A percentile compares a stretch with the other conserved stretches of the same genome.
These are phyloP conservation scores for Fagopyrum tataricum DNA, from an alignment of 148 eudicot genomes.

Conservation along the genomic window DNA sequence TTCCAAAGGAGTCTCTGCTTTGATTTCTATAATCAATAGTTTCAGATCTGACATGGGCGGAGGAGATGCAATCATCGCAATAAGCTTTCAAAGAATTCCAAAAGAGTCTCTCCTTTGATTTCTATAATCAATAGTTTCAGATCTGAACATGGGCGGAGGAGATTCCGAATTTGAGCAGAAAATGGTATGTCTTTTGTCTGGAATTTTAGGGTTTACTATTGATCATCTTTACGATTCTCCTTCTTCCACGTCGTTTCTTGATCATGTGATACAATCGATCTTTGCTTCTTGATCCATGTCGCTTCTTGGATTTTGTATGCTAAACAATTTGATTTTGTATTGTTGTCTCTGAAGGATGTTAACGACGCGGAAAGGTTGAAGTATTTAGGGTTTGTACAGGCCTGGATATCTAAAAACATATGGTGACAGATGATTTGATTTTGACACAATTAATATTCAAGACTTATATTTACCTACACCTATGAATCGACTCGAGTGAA, in stretches of 20 bases:
- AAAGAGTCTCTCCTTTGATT: not conserved
- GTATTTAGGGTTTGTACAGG: constrained; percentile 75
- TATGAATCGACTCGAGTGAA: too few relatives aligned
- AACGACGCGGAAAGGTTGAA: constrained; percentile 57
- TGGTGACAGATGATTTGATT: too few relatives aligned
- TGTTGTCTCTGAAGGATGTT: constrained; percentile 24
- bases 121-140: not conserved
- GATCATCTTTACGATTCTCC: not conserved
- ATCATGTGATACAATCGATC: not conserved
- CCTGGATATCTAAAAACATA: too few relatives aligned
- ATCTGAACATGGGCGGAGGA: constrained; percentile 3
- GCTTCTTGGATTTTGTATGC: too few relatives aligned
- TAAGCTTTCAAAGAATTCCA: too few relatives aligned
- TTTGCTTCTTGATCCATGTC: too few relatives aligned
- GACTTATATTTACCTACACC: too few relatives aligned
- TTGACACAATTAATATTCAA: too few relatives aligned
- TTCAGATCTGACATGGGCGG: constrained; percentile 8
- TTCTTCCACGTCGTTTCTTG: not conserved
- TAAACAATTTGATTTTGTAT: not conserved
- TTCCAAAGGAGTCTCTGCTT: not conserved
- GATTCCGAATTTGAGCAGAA: constrained; percentile 3
- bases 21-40: not conserved
- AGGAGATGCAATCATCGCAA: too few relatives aligned
- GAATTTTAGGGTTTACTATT: not conserved
- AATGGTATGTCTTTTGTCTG: not conserved